Evolutionary conservation across 1,284 basidiomycete genomes (phyloP), one percentile per base, ranked within the genome.

Genomic region (Naganishia albida): DNA sequence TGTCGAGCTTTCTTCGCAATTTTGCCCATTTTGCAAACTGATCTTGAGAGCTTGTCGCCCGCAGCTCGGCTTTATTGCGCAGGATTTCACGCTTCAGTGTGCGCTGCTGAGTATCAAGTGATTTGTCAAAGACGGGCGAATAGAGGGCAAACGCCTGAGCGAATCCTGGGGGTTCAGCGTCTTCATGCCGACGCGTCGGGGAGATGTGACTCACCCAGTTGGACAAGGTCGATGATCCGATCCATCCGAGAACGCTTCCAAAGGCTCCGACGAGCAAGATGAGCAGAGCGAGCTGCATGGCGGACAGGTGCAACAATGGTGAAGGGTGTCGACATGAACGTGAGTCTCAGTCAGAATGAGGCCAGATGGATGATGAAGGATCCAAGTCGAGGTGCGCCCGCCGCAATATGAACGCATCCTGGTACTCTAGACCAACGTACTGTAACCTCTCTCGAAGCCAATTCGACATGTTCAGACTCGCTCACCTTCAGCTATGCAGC

Each of bases 1-100:
- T 97, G 81, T 99, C 96, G 39, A 97, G 87, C 70, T 85, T 90
- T 69, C 96, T 81, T 72, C 90, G 82, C 72, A 99, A 80, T 81
- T 93, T 95, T 50, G 95, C 95, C 96, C 96, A 99, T 80, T 93
- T 98, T 18, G 94, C 91, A 77, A 99, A 99, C 76, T 99, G 90
- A 75, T 98, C 95, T 77, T 99, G 95, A 15, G 92, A 90, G 72
- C 90, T 93, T 34, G 94, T 99, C 73, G 88, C 86, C 66, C 88
- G 80, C 10, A 99, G 85, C 76, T 97, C 90, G 43, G 89, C 85
- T 81, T 95, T 94, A 57, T 86, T 88, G 38, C 82, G 77, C 46
- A 95, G 81, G 26, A 96, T 85, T 68, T 90, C 87, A 25, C 84
- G 81, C 77, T 92, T 91, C 68, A 96, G 85, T 62, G 82, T 77